phyloP scores from a whole-genome alignment of 768 basidiomycete species.

The Polyporus arcularius region DNA sequence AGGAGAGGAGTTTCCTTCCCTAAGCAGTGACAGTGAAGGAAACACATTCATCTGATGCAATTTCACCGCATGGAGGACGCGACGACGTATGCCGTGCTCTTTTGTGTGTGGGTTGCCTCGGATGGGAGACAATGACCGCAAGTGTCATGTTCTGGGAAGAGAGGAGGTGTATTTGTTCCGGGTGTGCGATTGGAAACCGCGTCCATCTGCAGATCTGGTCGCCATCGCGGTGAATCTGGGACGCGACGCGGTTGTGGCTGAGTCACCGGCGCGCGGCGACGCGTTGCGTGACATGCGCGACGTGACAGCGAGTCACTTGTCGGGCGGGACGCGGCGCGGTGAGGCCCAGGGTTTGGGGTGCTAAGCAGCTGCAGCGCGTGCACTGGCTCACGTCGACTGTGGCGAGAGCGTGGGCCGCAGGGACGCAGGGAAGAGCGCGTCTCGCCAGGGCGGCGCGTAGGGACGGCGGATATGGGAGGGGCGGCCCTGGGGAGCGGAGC shows the following conservation, averaged over 20 bases:
- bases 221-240: neutral
- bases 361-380: neutral
- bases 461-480: neutral
- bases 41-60: neutral
- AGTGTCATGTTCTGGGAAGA: conserved; percentile 13
- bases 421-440: neutral
- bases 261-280: conserved; percentile 9
- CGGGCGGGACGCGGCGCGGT: neutral
- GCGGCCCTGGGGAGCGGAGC: neutral
- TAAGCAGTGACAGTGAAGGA: neutral
- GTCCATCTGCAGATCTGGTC: neutral
- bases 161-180: neutral
- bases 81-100: conserved; percentile 6
- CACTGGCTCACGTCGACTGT: neutral
- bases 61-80: neutral
- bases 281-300: conserved; percentile 5
- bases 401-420: neutral
- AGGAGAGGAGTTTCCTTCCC: too few species aligned
- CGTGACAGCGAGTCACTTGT: neutral
- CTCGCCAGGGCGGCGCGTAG: neutral
- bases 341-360: neutral
- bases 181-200: conserved; percentile 1
- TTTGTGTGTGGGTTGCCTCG: conserved; percentile 8
- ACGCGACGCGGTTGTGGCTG: neutral
- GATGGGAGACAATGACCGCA: conserved; percentile 12